Conservation (phyloP, 495 filamentous ascomycete genomes). For the Penicillium fimorum region DNA sequence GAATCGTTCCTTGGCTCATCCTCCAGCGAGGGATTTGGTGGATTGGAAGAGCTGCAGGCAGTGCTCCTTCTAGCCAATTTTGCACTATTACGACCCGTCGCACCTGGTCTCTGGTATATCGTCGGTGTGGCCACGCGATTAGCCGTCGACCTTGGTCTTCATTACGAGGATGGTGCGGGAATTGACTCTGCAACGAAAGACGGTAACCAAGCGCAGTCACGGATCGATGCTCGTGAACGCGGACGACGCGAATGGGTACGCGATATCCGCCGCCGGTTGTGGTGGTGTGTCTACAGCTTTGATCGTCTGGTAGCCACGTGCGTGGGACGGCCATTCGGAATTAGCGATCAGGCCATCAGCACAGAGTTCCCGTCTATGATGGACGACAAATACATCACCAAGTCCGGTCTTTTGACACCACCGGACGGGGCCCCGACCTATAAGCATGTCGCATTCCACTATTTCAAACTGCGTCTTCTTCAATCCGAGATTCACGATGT, state of each 20-base stretch:
- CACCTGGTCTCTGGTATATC: slow-evolving; percentile 95
- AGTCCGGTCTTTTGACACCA: slow-evolving; percentile 64
- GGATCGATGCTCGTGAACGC: slow-evolving; percentile 56
- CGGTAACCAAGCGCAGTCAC: slow-evolving; percentile 29
- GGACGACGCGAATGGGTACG: slow-evolving; percentile 83
- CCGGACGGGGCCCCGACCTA: slow-evolving; percentile 63
- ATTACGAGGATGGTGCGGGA: slow-evolving; percentile 85
- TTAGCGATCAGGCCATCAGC: slow-evolving; percentile 90
- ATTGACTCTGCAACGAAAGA: slow-evolving; percentile 50
- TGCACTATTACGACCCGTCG: slow-evolving; percentile 84
- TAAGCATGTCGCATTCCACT: slow-evolving; percentile 86
- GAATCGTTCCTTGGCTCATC: slow-evolving; percentile 77
- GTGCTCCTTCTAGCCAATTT: slow-evolving; percentile 88
- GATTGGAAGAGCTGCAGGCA: slow-evolving; percentile 88
- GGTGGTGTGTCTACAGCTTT: slow-evolving; percentile 96
- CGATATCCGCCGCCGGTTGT: slow-evolving; percentile 81
- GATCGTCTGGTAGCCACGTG: slow-evolving; percentile 90
- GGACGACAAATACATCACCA: slow-evolving; percentile 88
- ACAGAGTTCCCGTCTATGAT: slow-evolving; percentile 87
- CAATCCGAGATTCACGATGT: slow-evolving; percentile 97
- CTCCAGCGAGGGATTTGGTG: slow-evolving; percentile 64
- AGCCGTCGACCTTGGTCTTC: slow-evolving; percentile 86
- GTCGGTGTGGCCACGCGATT: slow-evolving; percentile 87
- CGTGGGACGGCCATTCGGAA: slow-evolving; percentile 89
- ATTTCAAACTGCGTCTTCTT: slow-evolving; percentile 84